phyloP scores from a whole-genome alignment of 2,329 filamentous ascomycete genomes.

The Ascochyta pisi region DNA sequence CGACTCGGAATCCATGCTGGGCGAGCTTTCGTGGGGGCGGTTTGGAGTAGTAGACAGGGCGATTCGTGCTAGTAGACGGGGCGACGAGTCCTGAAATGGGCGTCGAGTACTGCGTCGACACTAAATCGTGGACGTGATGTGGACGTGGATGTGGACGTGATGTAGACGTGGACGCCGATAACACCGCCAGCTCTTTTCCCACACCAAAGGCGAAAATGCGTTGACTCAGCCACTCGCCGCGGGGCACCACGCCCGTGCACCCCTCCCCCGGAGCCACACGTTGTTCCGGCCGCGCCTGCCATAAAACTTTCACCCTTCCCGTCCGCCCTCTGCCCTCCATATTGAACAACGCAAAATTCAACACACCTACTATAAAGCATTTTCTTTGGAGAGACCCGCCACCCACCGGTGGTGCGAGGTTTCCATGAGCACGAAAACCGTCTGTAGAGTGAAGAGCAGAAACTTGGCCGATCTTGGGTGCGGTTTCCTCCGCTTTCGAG shows the following conservation, averaged over 20 bases:
- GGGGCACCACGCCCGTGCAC: conserved; percentile 29
- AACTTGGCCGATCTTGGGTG: conserved; percentile 63
- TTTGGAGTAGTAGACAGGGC: too few species aligned
- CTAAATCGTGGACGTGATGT: too few species aligned
- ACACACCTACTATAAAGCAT: conserved; percentile 55
- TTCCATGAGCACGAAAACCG: conserved; percentile 66
- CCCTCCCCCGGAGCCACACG: neutral
- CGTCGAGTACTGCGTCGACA: too few species aligned
- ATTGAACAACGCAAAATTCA: conserved; percentile 64
- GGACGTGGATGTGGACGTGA: too few species aligned
- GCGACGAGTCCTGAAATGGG: neutral
- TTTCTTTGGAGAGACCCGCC: conserved; percentile 59
- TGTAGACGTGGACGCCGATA: neutral
- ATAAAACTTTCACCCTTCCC: conserved; percentile 36
- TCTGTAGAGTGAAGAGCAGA: conserved; percentile 63
- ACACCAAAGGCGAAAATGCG: conserved; percentile 46
- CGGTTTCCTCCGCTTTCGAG: conserved; percentile 58
- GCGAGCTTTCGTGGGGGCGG: conserved; percentile 12
- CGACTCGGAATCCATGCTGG: conserved; percentile 52
- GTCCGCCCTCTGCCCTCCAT: conserved; percentile 51
- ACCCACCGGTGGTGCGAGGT: conserved; percentile 48
- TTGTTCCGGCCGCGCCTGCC: conserved; percentile 7
- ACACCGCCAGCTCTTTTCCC: conserved; percentile 21
- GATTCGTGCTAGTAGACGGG: too few species aligned
- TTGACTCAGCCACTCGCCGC: conserved; percentile 41